A percentile compares a stretch with the other conserved stretches of the same genome.
Conservation (phyloP, 768 basidiomycete genomes). For the Russula sp. region DNA sequence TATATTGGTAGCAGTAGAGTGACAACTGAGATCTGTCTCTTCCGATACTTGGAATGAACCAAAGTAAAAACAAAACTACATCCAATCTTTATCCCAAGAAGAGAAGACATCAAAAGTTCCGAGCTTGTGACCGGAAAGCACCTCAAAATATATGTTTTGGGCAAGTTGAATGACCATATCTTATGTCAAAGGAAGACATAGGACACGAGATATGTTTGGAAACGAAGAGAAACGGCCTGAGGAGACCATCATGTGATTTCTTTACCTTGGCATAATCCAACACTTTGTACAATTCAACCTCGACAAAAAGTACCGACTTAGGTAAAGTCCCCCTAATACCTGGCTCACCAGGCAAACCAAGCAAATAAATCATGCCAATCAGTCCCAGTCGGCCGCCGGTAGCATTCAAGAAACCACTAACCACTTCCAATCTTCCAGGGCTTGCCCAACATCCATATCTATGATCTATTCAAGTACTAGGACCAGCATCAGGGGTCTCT, state of each 20-base stretch:
- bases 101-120: no score
- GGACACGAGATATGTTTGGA: background rate
- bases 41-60: no score
- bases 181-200: background rate
- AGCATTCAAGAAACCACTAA: background rate
- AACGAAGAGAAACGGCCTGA: background rate
- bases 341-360: background rate
- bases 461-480: no score
- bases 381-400: background rate
- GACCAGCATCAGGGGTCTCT: background rate
- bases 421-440: background rate
- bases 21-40: no score
- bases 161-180: background rate
- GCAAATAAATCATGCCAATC: background rate
- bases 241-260: background rate
- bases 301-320: background rate
- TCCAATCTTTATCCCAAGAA: background rate
- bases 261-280: background rate
- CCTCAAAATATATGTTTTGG: background rate
- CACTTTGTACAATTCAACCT: background rate
- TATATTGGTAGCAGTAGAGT: no score
- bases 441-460: no score
- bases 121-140: background rate
- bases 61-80: no score
- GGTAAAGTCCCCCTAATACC: background rate